Percentiles rank a stretch among this genome's conserved stretches.
phyloP scores from a whole-genome alignment of 1,139 yeast genomes.

The Diutina rugosa region DNA sequence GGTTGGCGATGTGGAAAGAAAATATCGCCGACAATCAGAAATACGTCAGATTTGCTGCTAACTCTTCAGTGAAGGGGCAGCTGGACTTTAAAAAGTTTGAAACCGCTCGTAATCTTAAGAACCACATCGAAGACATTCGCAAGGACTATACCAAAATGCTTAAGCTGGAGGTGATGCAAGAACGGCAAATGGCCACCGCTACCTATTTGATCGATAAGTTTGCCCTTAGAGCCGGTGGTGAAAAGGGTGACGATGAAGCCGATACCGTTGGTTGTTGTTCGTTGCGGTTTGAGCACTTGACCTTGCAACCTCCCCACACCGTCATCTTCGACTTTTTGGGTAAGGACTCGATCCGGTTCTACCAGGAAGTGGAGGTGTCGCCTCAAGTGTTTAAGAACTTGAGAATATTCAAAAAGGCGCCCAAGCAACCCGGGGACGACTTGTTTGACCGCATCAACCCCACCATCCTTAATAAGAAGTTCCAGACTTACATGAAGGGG shows the following conservation, averaged over 20 bases:
- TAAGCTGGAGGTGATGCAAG: slow-evolving; percentile 67
- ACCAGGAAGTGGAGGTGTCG: slow-evolving; percentile 88
- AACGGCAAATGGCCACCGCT: slow-evolving; percentile 89
- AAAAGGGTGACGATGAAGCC: slow-evolving; percentile 93
- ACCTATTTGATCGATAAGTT: slow-evolving; percentile 87
- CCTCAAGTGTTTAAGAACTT: slow-evolving; percentile 81
- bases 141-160: slow-evolving; percentile 60
- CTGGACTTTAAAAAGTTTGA: slow-evolving; percentile 88
- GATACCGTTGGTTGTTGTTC: slow-evolving; percentile 99
- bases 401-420: slow-evolving; percentile 73
- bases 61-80: slow-evolving; percentile 82
- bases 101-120: slow-evolving; percentile 74
- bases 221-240: slow-evolving; percentile 97
- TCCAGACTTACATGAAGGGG: slow-evolving; percentile 86
- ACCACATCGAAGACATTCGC: slow-evolving; percentile 62
- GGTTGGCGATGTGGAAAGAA: slow-evolving; percentile 98
- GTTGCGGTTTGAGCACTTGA: slow-evolving; percentile 76
- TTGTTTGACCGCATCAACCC: slow-evolving; percentile 87
- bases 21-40: slow-evolving; percentile 74
- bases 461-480: slow-evolving; percentile 65
- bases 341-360: slow-evolving; percentile 86
- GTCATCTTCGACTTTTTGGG: slow-evolving; percentile 93
- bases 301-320: slow-evolving; percentile 72
- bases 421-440: slow-evolving; percentile 86
- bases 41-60: slow-evolving; percentile 86